Conservation (phyloP, 192 early-diverging fungal species). For the Spizellomyces punctatus region DNA sequence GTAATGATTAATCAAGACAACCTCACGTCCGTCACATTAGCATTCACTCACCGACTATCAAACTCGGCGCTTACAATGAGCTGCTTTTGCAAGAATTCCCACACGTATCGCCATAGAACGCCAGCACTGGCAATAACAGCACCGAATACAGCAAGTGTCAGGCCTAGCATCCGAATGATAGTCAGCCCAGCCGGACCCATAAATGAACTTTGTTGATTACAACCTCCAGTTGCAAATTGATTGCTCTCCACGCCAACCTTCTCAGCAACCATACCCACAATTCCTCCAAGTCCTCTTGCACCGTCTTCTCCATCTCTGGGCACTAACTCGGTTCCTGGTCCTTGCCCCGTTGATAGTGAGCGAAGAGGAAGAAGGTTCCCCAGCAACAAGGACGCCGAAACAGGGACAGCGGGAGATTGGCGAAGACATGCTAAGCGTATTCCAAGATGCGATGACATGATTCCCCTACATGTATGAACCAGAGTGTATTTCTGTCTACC, state of each 20-base stretch:
- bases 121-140: slow-evolving; percentile 3
- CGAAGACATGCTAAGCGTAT: too few relatives aligned
- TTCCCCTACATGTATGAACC: too few relatives aligned
- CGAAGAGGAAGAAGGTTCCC: too few relatives aligned
- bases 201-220: not conserved
- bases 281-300: not conserved
- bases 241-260: slow-evolving; percentile 13
- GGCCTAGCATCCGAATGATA: not conserved
- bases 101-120: not conserved
- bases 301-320: too few relatives aligned
- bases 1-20: not conserved
- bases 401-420: too few relatives aligned
- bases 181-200: not conserved
- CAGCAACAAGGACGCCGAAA: too few relatives aligned
- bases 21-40: too few relatives aligned
- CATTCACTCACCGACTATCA: slow-evolving; percentile 1
- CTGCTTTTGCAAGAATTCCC: slow-evolving; percentile 2
- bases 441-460: too few relatives aligned
- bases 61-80: slow-evolving; percentile 17
- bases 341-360: too few relatives aligned
- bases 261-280: not conserved
- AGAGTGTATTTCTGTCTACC: too few relatives aligned
- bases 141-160: slow-evolving; percentile 21
- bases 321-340: too few relatives aligned
- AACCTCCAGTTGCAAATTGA: slow-evolving; percentile 20